Percentiles rank a stretch among this genome's conserved stretches.
phyloP scores from a whole-genome alignment of 148 eudicot species.

The Beta vulgaris region DNA sequence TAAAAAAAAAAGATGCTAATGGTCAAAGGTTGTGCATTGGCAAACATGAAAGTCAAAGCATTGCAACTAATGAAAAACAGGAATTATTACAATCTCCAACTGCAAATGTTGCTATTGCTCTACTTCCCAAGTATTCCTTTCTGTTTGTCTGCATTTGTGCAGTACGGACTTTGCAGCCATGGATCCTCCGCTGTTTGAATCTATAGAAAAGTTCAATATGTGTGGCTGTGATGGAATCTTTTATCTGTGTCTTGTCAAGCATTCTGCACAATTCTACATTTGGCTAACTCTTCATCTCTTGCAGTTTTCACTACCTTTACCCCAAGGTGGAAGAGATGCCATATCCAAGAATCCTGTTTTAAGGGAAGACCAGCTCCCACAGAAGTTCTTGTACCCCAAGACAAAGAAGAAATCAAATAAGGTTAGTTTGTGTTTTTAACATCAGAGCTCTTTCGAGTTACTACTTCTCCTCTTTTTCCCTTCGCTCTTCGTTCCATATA shows the following conservation, averaged over 20 bases:
- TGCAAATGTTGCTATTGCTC: neutral
- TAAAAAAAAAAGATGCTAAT: too few species aligned
- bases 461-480: neutral
- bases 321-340: slow-evolving; percentile 89
- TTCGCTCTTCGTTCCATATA: neutral
- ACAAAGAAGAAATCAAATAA: slow-evolving; percentile 66
- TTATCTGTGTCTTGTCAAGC: neutral
- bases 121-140: neutral
- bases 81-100: too few species aligned
- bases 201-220: neutral
- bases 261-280: neutral
- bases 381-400: slow-evolving; percentile 64
- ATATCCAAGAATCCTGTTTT: slow-evolving; percentile 79
- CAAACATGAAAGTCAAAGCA: too few species aligned
- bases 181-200: neutral
- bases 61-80: too few species aligned
- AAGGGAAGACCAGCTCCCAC: slow-evolving; percentile 91
- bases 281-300: slow-evolving; percentile 4
- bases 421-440: slow-evolving; percentile 26
- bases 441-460: neutral
- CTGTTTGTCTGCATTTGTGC: neutral
- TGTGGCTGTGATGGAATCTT: neutral
- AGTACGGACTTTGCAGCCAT: neutral
- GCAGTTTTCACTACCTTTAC: slow-evolving; percentile 89
- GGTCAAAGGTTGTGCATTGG: too few species aligned